A percentile compares a stretch with the other conserved stretches of the same genome.
phyloP scores from a whole-genome alignment of 257 asterid genomes.

The Nicotiana attenuata region DNA sequence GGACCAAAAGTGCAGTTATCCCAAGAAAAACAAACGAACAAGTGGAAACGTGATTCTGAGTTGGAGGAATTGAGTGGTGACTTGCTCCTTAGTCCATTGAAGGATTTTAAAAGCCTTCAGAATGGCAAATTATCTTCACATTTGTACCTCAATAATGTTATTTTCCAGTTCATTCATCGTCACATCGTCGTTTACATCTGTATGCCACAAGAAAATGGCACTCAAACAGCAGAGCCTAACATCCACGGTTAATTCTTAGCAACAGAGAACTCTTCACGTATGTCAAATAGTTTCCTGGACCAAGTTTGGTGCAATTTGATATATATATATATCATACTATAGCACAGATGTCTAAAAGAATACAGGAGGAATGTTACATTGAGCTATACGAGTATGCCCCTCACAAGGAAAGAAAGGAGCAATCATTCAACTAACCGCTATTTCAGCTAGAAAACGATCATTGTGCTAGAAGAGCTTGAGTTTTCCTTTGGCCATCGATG shows the following conservation, averaged over 20 bases:
- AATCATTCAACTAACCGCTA: background rate
- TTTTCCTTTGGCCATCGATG: constrained; percentile 43
- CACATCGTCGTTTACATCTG: background rate
- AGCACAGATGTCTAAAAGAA: background rate
- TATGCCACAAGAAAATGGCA: background rate
- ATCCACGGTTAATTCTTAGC: background rate
- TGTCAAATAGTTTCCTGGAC: background rate
- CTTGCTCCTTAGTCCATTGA: too few relatives aligned
- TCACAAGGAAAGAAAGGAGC: background rate
- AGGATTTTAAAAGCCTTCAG: background rate
- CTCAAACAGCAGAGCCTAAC: background rate
- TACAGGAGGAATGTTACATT: background rate
- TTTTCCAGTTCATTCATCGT: background rate
- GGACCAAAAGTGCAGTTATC: too few relatives aligned
- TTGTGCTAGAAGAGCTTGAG: constrained; percentile 38
- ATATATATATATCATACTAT: background rate
- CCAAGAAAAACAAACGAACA: too few relatives aligned
- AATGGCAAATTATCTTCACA: background rate
- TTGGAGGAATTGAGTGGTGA: too few relatives aligned
- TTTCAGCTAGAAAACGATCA: constrained; percentile 1
- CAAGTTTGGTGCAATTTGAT: background rate
- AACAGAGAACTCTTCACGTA: background rate
- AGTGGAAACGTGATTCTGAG: too few relatives aligned
- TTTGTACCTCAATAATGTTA: background rate
- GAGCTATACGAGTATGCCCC: background rate